Evolutionary conservation across 768 basidiomycete species (phyloP).

Genomic region (Austroboletus eburneus): DNA sequence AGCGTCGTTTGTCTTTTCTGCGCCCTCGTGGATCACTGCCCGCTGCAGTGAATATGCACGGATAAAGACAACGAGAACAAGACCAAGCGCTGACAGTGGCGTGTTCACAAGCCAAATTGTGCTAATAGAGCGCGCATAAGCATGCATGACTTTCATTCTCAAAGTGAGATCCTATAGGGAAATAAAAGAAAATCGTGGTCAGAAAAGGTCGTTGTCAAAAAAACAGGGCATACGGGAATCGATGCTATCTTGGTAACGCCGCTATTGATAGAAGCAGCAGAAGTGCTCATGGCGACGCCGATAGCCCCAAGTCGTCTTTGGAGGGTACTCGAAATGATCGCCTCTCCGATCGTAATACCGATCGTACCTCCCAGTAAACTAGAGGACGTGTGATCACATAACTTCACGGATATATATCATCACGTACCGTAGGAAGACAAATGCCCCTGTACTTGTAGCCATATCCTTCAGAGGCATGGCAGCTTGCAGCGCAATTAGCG

Average conservation of each 20-base stretch:
- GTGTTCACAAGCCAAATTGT: constrained; percentile 39
- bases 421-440: constrained; percentile 62
- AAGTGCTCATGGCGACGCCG: constrained; percentile 35
- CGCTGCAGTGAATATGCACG: constrained; percentile 35
- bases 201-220: constrained; percentile 4
- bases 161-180: constrained; percentile 25
- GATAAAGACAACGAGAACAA: constrained; percentile 33
- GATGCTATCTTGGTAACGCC: constrained; percentile 42
- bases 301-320: constrained; percentile 13
- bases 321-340: constrained; percentile 58
- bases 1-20: constrained; percentile 20
- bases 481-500: constrained; percentile 73
- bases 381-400: neutral
- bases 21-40: constrained; percentile 11
- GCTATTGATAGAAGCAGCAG: constrained; percentile 42
- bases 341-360: constrained; percentile 70
- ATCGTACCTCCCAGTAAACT: constrained; percentile 72
- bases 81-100: constrained; percentile 28
- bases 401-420: neutral
- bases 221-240: constrained; percentile 19
- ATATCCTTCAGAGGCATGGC: constrained; percentile 87
- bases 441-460: constrained; percentile 74
- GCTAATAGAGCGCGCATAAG: constrained; percentile 35
- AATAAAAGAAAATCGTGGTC: constrained; percentile 1
- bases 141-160: constrained; percentile 32